phyloP scores from a whole-genome alignment of 116 monocot genomes.

The Trichopus zeylanicus region DNA sequence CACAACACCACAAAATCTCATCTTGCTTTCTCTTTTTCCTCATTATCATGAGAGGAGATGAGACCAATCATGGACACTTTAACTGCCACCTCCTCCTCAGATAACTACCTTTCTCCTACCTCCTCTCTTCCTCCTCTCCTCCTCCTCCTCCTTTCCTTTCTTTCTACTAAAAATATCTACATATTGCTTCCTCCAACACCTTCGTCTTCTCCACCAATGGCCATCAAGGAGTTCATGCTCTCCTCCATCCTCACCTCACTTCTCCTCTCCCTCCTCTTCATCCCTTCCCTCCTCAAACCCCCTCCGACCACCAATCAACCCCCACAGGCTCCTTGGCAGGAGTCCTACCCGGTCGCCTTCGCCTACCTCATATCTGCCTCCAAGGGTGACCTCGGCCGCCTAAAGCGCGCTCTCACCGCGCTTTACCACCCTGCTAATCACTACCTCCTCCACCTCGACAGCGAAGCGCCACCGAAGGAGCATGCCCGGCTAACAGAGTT shows the following conservation, averaged over 20 bases:
- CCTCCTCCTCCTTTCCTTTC: not conserved
- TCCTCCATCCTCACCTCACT: constrained; percentile 32
- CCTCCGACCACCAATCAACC: not conserved
- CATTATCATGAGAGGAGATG: not conserved
- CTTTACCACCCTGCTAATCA: constrained; percentile 80
- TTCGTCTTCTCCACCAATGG: constrained; percentile 18
- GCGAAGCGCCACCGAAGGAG: constrained; percentile 43
- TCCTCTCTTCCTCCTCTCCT: not conserved
- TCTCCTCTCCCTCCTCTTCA: constrained; percentile 30
- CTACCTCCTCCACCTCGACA: constrained; percentile 87
- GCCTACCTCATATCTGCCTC: constrained; percentile 90
- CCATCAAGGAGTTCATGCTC: constrained; percentile 36
- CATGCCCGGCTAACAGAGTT: constrained; percentile 24
- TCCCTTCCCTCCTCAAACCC: constrained; percentile 14
- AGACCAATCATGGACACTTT: constrained; percentile 13
- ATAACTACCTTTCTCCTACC: constrained; percentile 16
- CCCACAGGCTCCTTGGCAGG: not conserved
- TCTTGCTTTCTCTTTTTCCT: not conserved
- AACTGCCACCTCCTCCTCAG: constrained; percentile 10
- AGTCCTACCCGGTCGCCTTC: constrained; percentile 51
- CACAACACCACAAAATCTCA: constrained; percentile 4
- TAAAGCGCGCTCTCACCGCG: constrained; percentile 48
- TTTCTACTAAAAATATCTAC: constrained; percentile 1
- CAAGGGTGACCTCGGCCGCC: constrained; percentile 48
- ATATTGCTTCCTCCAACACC: not conserved